Conservation (phyloP, 257 asterid genomes). For the Ballota nigra region DNA sequence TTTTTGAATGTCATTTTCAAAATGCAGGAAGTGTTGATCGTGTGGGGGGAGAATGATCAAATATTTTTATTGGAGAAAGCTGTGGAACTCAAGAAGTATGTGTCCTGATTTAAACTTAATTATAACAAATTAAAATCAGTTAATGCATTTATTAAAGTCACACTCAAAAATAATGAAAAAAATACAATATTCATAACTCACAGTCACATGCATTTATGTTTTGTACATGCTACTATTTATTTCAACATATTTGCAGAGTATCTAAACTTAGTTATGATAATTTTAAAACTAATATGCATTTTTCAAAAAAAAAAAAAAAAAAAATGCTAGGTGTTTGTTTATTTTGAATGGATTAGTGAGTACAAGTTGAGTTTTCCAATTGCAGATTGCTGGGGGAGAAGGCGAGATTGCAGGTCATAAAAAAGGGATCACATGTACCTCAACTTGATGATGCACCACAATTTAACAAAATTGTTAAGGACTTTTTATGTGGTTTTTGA, state of each 20-base stretch:
- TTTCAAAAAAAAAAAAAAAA: background rate
- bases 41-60: slow-evolving; percentile 83
- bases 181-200: background rate
- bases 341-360: background rate
- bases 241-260: background rate
- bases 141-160: background rate
- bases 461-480: slow-evolving; percentile 30
- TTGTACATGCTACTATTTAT: background rate
- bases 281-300: background rate
- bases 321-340: background rate
- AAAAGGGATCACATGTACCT: slow-evolving; percentile 53
- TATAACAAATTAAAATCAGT: too few species aligned
- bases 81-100: slow-evolving; percentile 56
- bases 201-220: too few species aligned
- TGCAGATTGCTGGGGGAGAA: slow-evolving; percentile 60
- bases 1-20: background rate
- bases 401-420: slow-evolving; percentile 44
- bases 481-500: slow-evolving; percentile 19
- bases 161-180: background rate
- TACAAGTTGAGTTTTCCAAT: background rate
- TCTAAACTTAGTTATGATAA: too few species aligned
- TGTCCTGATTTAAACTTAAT: background rate
- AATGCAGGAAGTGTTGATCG: slow-evolving; percentile 65
- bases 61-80: slow-evolving; percentile 67
- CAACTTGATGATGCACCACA: slow-evolving; percentile 43